phyloP scores from a whole-genome alignment of 2,329 filamentous ascomycete species.

The Aspergillus luchuensis region DNA sequence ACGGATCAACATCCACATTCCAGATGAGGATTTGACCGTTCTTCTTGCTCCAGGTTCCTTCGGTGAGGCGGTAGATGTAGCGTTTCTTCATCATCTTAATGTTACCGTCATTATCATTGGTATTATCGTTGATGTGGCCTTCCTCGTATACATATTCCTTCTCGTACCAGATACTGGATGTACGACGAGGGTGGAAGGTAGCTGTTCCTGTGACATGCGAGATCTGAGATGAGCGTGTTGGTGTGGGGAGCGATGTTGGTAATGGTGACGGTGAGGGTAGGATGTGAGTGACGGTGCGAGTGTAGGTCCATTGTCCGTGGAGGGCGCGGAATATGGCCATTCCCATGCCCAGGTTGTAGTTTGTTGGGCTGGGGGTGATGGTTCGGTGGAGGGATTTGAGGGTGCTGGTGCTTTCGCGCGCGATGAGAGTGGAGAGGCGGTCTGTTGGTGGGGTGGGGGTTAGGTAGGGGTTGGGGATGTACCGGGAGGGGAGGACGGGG shows the following conservation, averaged over 20 bases:
- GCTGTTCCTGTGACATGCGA: conserved; percentile 58
- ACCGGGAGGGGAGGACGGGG: conserved; percentile 57
- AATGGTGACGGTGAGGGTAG: background rate
- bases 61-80: conserved; percentile 19
- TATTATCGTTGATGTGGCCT: background rate
- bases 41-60: background rate
- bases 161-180: conserved; percentile 49
- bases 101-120: background rate
- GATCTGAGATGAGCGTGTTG: background rate
- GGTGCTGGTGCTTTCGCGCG: background rate
- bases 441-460: background rate
- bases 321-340: conserved; percentile 70
- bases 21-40: conserved; percentile 21
- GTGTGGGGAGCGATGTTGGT: background rate
- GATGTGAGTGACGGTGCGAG: conserved; percentile 42
- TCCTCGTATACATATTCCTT: conserved; percentile 39
- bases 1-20: conserved; percentile 3
- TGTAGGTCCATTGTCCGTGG: conserved; percentile 68
- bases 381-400: conserved; percentile 46
- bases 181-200: conserved; percentile 63
- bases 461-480: background rate
- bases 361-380: conserved; percentile 31
- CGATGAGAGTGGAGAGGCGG: background rate
- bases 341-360: conserved; percentile 56
- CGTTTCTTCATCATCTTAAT: background rate